Base-by-base conservation (phyloP, 1,284 basidiomycete genomes). In the Rhodotorula sp. region DNA sequence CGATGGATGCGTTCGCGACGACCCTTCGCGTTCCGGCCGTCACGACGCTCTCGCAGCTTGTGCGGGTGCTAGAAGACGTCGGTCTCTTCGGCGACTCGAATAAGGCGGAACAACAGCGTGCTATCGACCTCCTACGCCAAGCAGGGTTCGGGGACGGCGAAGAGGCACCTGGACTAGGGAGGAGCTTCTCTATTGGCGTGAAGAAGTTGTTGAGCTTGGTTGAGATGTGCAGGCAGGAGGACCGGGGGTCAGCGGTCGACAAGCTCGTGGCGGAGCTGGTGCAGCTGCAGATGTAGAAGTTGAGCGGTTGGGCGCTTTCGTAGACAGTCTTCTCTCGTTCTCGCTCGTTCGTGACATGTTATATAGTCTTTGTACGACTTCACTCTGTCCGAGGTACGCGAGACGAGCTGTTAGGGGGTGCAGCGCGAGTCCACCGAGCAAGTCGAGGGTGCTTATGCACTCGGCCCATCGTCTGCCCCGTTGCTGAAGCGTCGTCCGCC, bases 191-290 rank as follows among this genome's bases (percentile, higher is more conserved):
- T 82, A 60, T 99, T 64, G 96, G 95, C 9, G 88, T 99, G 77
- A 98, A 98, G 86, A 94, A 92, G 82, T 79, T 99, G 78, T 80
- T 99, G 77, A 93, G 89, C 67, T 86, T 92, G 71, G 86, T 94
- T 30, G 95, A 99, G 84, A 98, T 98, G 94, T 92, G 94, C 53
- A 85, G 94, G 77, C 93, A 98, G 82, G 95, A 81, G 55, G 74
- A 78, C 15, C 40, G 40, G 55, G 81, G 80, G 52, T 62, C 64
- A 20, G 79, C 80, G 22, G 80, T 78, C 7, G 81, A 81, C 69
- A 80, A 80, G 56, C 69, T 82, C 37, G 78, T 80, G 10, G 76
- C 64, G 30, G 68, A 70, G 44, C 47, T 70, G 3, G 61, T 70
- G 48, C 48, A 30, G 28, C n/a, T 65, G 37, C 63, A 65, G 50